Conservation (phyloP, 371 early-diverging fungal genomes). For the Funneliformis caledonium region DNA sequence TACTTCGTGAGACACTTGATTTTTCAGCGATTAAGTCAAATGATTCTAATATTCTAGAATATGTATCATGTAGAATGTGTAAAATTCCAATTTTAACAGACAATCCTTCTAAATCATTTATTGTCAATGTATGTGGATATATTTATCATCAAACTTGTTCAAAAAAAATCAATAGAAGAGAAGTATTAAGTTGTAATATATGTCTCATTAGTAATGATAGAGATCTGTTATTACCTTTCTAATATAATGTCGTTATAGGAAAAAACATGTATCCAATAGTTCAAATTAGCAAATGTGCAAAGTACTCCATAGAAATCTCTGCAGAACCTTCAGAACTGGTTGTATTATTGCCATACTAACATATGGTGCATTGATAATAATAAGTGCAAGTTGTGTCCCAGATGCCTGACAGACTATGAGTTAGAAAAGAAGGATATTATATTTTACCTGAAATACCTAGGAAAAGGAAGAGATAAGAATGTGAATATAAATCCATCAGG, state of each 20-base stretch:
- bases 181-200: neutral
- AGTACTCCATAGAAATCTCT: neutral
- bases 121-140: too few relatives aligned
- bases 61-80: too few relatives aligned
- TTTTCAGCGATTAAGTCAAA: too few relatives aligned
- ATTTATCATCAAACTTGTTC: neutral
- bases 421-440: conserved; percentile 21
- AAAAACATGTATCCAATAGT: too few relatives aligned
- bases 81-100: too few relatives aligned
- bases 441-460: conserved; percentile 10
- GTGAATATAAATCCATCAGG: neutral
- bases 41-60: too few relatives aligned
- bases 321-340: neutral
- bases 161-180: neutral
- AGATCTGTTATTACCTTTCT: neutral
- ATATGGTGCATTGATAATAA: conserved; percentile 10
- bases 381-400: conserved; percentile 12
- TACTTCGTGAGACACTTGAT: too few relatives aligned
- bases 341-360: neutral
- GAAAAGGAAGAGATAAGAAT: conserved; percentile 11
- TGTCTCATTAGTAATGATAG: neutral
- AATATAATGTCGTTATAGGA: too few relatives aligned
- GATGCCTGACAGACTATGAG: neutral
- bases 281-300: neutral
- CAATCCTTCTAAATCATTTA: too few relatives aligned